Evolutionary conservation across 1,139 yeast genomes (phyloP).

Genomic region (Candida albicans): DNA sequence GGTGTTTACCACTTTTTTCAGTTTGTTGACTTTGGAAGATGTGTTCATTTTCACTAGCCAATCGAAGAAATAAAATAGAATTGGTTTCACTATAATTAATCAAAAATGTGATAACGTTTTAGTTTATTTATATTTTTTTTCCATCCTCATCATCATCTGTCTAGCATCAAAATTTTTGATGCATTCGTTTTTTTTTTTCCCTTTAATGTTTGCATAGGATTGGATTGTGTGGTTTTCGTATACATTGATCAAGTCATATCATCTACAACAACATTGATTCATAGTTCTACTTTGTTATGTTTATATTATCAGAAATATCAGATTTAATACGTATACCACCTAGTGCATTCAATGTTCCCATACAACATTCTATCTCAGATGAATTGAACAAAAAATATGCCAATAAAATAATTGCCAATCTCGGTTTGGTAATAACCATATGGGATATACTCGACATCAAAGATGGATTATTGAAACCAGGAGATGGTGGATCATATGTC

Average conservation of each 20-base stretch:
- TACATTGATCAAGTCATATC: not conserved
- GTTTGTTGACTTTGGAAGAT: slow-evolving; percentile 15
- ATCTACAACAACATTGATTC: not conserved
- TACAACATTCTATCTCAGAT: slow-evolving; percentile 68
- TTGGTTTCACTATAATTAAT: too few species aligned
- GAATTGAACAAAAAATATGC: slow-evolving; percentile 84
- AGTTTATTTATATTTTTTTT: not conserved
- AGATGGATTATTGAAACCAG: slow-evolving; percentile 88
- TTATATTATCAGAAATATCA: slow-evolving; percentile 72
- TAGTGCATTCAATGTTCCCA: slow-evolving; percentile 71
- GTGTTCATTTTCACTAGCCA: slow-evolving; percentile 6
- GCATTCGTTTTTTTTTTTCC: not conserved
- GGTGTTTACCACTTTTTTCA: slow-evolving; percentile 2
- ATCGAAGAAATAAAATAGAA: too few species aligned
- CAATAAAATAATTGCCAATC: slow-evolving; percentile 75
- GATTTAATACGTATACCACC: slow-evolving; percentile 91
- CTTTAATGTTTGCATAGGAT: too few species aligned
- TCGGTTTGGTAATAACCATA: slow-evolving; percentile 80
- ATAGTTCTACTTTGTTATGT: slow-evolving; percentile 50
- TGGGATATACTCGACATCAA: slow-evolving; percentile 81
- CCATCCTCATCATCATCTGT: not conserved
- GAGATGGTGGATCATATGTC: slow-evolving; percentile 91
- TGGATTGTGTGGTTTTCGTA: too few species aligned
- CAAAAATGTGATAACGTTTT: too few species aligned
- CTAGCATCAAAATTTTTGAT: not conserved